Base-by-base conservation (phyloP, 345 rosid genomes). In the Gossypium arboreum region DNA sequence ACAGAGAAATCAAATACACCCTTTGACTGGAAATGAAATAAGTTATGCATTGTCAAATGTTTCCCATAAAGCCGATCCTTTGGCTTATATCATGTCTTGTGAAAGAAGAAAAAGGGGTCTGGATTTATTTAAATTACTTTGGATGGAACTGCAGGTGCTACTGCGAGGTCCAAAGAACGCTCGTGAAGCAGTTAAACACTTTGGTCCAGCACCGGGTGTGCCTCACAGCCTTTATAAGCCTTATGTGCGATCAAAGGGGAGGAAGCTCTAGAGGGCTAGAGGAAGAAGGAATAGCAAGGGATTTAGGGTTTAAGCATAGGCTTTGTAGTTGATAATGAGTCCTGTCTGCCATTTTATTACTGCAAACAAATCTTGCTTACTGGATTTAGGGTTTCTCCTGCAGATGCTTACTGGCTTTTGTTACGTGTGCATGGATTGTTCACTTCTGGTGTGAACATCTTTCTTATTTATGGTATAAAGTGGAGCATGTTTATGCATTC, bases 161-260 rank as follows among this genome's bases (percentile, higher is more conserved):
- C 92, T 91, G 3, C 88, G 97, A 82, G 98, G 98, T 61, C 98
- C 98, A 2, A 95, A 93, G 97, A 95, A 91, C 58, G 79, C 89
- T 1, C 94, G 97, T 72, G 98, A 95, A 73, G 99, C 97, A 27
- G 99, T 91, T 63, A 95, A 93, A 83, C 99, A 95, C 84, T 95
- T 95, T 17, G 99, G 99, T 7, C 94, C 89, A 2, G 98, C 99
- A 64, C 99, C 99, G 48, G 98, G 99, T 82, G 98, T 95, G 29
- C 99, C 99, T 5, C 90, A 85, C 90, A 95, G 96, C 84, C 88
- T 84, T 78, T 68, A 92, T 15, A 95, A 93, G 81, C 98, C 99
- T 9, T 93, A 90, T 64, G 97, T 95, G 54, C 88, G 99, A 5
- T 60, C 90, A 1, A 87, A 85, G 88, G 99, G 99, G 79, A 90